Evolutionary conservation across 1,139 yeast genomes (phyloP), one percentile per base, ranked within the genome.

Genomic region (Debaryomycetaceae sp.): DNA sequence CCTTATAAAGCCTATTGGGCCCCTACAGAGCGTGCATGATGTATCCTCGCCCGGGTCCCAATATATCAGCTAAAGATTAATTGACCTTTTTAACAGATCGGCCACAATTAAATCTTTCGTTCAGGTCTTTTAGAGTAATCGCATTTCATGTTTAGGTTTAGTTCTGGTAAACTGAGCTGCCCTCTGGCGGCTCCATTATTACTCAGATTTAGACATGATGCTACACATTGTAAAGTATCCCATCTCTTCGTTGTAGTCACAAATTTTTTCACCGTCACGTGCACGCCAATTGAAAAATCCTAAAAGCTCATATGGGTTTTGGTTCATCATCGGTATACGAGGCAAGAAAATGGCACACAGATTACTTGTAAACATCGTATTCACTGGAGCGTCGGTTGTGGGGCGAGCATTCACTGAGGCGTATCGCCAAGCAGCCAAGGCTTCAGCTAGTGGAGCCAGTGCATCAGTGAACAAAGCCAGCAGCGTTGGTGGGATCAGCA

Each of bases 361-460:
- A 72, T 78, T 93, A 51, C 62, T 93, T 45, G 89, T 88, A 54
- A 93, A 88, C 68, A 96, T 93, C 52, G 79, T 90, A 47, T 80
- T 91, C 60, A 91, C 98, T 20, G 98, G 98, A 45, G 95, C 98
- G 9, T 84, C 89, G 51, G 98, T 93, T 38, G 90, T 93, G 62
- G 98, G 98, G 43, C 81, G 88, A 54, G 99, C 99, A 0, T 93
- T 93, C 66, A 80, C 91, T n/a, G 97, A 90, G 63, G 98, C 99
- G 0, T 93, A 91, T 75, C 86, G 85, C 59, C 98, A 93, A 68
- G 98, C 99, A 1, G 96, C 97, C 14, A 84, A 87, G 46, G 87
- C 89, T 6, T 80, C 85, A 44, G 88, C 95, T 17, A 71, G 78
- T 13, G 63, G 75, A 44, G 71, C 79, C 5, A 72, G 75, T 36